phyloP scores from a whole-genome alignment of 305 asterid species.

The Galium porrigens region DNA sequence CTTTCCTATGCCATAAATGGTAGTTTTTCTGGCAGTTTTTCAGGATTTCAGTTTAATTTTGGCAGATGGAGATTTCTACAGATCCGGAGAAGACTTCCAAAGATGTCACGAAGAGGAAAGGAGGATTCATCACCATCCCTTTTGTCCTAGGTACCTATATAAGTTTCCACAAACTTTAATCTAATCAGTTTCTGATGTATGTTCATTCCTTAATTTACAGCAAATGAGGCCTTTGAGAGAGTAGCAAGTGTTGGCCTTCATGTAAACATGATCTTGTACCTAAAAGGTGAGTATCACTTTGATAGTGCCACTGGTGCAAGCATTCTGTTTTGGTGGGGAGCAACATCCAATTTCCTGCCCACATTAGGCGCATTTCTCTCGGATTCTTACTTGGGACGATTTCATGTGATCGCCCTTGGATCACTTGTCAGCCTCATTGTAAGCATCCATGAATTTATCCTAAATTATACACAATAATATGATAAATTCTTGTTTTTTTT shows the following conservation, averaged over 20 bases:
- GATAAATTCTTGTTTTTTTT: neutral
- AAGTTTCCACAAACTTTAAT: neutral
- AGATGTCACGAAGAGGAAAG: slow-evolving; percentile 18
- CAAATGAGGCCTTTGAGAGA: slow-evolving; percentile 58
- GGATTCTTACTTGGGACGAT: slow-evolving; percentile 65
- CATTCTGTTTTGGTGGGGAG: slow-evolving; percentile 44
- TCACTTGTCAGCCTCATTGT: slow-evolving; percentile 31
- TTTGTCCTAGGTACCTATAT: slow-evolving; percentile 34
- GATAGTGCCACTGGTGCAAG: slow-evolving; percentile 32
- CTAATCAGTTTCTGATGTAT: neutral
- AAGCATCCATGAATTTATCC: slow-evolving; percentile 4
- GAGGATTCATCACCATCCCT: slow-evolving; percentile 58
- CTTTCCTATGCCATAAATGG: neutral
- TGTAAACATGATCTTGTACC: slow-evolving; percentile 50
- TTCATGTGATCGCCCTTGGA: slow-evolving; percentile 37
- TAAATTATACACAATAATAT: neutral
- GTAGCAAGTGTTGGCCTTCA: slow-evolving; percentile 48
- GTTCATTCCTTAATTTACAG: slow-evolving; percentile 20
- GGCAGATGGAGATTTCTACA: slow-evolving; percentile 23
- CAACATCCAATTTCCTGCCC: slow-evolving; percentile 49
- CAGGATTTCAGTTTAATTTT: neutral
- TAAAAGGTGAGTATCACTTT: slow-evolving; percentile 33
- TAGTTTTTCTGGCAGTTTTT: neutral
- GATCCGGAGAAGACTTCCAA: slow-evolving; percentile 17
- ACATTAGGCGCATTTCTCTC: slow-evolving; percentile 60